Conservation (phyloP, 768 basidiomycete species). For the Roridomyces roridus region DNA sequence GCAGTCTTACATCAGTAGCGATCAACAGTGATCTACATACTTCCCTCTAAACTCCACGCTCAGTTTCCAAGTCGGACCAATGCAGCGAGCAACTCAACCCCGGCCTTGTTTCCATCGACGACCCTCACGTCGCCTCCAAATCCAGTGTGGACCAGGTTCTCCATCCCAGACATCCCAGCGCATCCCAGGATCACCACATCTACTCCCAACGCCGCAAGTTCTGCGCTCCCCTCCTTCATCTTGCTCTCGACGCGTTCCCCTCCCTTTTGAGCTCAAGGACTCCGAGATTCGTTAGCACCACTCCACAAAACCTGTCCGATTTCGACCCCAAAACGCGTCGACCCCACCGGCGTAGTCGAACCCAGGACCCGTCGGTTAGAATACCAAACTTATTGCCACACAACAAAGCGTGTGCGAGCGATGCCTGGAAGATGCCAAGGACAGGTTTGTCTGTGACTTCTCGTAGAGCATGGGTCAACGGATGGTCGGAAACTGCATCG, state of each 20-base stretch:
- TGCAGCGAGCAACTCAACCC: slow-evolving; percentile 39
- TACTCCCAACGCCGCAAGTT: slow-evolving; percentile 36
- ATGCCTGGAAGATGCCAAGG: slow-evolving; percentile 42
- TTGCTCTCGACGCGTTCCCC: slow-evolving; percentile 33
- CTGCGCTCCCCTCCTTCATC: slow-evolving; percentile 36
- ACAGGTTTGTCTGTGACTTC: slow-evolving; percentile 38
- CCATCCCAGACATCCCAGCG: slow-evolving; percentile 48
- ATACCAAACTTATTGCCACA: slow-evolving; percentile 45
- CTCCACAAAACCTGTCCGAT: slow-evolving; percentile 42
- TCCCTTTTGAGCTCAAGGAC: slow-evolving; percentile 42
- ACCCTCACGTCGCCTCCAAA: slow-evolving; percentile 36
- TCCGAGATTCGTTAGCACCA: slow-evolving; percentile 38
- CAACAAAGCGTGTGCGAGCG: slow-evolving; percentile 39
- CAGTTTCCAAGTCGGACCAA: slow-evolving; percentile 25
- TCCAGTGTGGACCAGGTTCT: slow-evolving; percentile 34
- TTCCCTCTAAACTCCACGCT: not conserved
- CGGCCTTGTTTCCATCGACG: slow-evolving; percentile 46
- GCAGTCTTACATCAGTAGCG: no score
- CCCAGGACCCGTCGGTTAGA: slow-evolving; percentile 41
- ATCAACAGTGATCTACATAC: not conserved
- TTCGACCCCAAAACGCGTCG: slow-evolving; percentile 37
- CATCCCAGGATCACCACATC: slow-evolving; percentile 47
- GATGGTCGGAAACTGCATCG: slow-evolving; percentile 42
- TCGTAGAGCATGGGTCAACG: slow-evolving; percentile 40
- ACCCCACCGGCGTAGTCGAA: slow-evolving; percentile 42